These are phyloP conservation scores for Psilocybe mexicana DNA, from an alignment of 1,284 basidiomycete species.

Conservation along the genomic window DNA sequence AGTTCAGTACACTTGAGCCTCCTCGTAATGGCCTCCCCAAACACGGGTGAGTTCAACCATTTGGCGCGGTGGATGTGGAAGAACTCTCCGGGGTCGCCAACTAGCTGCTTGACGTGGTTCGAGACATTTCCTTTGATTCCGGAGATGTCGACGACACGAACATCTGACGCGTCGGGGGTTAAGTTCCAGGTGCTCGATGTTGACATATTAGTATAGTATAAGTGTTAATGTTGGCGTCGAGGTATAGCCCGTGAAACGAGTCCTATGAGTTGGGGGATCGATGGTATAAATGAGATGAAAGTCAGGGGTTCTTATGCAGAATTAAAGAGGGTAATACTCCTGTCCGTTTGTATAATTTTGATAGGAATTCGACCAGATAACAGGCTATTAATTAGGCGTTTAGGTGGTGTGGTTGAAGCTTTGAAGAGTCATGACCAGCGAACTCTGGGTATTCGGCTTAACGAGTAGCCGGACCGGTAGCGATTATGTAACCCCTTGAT, in stretches of 20 bases:
- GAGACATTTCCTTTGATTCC: constrained; percentile 46
- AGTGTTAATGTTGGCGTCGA: background rate
- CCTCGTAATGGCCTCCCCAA: constrained; percentile 34
- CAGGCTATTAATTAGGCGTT: background rate
- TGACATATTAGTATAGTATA: background rate
- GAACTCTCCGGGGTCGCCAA: constrained; percentile 26
- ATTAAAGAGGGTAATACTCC: background rate
- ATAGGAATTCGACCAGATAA: background rate
- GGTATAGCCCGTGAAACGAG: background rate
- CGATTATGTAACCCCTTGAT: background rate
- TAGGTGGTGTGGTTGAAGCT: background rate
- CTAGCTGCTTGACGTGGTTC: constrained; percentile 36
- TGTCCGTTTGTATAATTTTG: background rate
- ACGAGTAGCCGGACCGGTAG: background rate
- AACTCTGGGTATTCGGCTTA: background rate
- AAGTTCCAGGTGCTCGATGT: background rate
- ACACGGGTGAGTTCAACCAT: constrained; percentile 18
- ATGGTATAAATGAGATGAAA: background rate
- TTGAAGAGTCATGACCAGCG: background rate
- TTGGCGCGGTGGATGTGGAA: constrained; percentile 15
- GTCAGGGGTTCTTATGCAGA: background rate
- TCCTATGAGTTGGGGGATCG: background rate
- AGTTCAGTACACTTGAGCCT: constrained; percentile 42
- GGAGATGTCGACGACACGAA: constrained; percentile 21
- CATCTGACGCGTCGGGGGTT: background rate